Conservation (phyloP, 1,284 basidiomycete species). For the Cutaneotrichosporon mucoides region DNA sequence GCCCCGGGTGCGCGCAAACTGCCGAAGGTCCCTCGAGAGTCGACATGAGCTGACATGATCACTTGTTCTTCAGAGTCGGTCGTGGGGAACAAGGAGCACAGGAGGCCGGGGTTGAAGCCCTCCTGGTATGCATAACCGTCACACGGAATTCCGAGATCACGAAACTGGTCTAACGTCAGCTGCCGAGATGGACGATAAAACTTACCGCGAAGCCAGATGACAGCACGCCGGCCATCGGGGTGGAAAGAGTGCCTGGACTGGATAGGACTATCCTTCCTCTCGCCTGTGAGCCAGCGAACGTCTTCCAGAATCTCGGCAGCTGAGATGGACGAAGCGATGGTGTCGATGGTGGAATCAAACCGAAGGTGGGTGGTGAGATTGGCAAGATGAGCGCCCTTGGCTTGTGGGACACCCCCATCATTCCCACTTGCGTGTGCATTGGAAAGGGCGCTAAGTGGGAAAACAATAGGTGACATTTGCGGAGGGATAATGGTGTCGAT, state of each 20-base stretch:
- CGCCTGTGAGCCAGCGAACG: conserved; percentile 75
- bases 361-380: conserved; percentile 40
- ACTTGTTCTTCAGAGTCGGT: conserved; percentile 51
- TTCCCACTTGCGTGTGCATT: background rate
- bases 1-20: conserved; percentile 65
- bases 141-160: conserved; percentile 68
- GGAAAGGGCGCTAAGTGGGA: conserved; percentile 19
- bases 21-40: conserved; percentile 80
- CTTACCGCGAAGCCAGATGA: conserved; percentile 65
- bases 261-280: conserved; percentile 58
- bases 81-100: conserved; percentile 55
- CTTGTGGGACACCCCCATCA: conserved; percentile 27
- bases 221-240: conserved; percentile 62
- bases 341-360: conserved; percentile 17
- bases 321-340: conserved; percentile 20
- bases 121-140: conserved; percentile 57
- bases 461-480: conserved; percentile 43
- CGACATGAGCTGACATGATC: conserved; percentile 76
- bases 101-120: conserved; percentile 71
- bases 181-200: background rate
- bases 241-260: conserved; percentile 73
- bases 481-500: conserved; percentile 45
- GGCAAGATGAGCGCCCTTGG: conserved; percentile 37
- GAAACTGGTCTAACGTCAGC: conserved; percentile 52
- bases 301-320: conserved; percentile 59